Evolutionary conservation across 1,139 yeast species (phyloP).

Genomic region (Sugiyamaella paludigena): DNA sequence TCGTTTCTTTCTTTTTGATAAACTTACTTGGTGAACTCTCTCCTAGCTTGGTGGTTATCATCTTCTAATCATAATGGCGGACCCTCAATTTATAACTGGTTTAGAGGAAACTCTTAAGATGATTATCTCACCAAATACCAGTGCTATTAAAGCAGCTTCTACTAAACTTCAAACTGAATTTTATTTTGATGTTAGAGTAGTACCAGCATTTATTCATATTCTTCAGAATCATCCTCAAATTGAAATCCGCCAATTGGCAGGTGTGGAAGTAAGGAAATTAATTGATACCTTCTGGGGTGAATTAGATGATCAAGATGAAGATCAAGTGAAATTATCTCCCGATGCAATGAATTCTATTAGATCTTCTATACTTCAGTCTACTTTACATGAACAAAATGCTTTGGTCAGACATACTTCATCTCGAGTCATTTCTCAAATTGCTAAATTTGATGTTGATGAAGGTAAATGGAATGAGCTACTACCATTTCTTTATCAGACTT

Average conservation of each 20-base stretch:
- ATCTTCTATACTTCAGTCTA: conserved; percentile 61
- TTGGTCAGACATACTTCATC: conserved; percentile 86
- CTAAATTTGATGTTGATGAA: conserved; percentile 65
- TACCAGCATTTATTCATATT: conserved; percentile 81
- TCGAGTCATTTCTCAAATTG: conserved; percentile 85
- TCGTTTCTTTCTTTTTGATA: too few relatives aligned
- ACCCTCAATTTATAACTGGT: conserved; percentile 62
- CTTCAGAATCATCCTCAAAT: conserved; percentile 64
- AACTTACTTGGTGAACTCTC: too few relatives aligned
- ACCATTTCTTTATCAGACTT: conserved; percentile 66
- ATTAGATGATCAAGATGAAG: conserved; percentile 39
- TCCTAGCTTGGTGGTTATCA: too few relatives aligned
- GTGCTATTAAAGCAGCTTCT: conserved; percentile 80
- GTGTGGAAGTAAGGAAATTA: conserved; percentile 91
- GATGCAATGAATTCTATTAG: conserved; percentile 49
- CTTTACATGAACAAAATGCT: conserved; percentile 64
- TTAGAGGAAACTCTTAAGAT: conserved; percentile 77
- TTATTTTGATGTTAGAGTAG: conserved; percentile 66
- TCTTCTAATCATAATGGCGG: conserved; percentile 44
- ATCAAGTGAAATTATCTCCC: conserved; percentile 17
- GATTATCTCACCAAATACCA: conserved; percentile 73
- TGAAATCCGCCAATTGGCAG: conserved; percentile 76
- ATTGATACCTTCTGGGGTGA: conserved; percentile 65
- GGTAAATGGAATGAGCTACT: conserved; percentile 76
- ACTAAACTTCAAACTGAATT: conserved; percentile 68